phyloP scores from a whole-genome alignment of 352 stramenopile genomes.

The Pseudoperonospora humuli region DNA sequence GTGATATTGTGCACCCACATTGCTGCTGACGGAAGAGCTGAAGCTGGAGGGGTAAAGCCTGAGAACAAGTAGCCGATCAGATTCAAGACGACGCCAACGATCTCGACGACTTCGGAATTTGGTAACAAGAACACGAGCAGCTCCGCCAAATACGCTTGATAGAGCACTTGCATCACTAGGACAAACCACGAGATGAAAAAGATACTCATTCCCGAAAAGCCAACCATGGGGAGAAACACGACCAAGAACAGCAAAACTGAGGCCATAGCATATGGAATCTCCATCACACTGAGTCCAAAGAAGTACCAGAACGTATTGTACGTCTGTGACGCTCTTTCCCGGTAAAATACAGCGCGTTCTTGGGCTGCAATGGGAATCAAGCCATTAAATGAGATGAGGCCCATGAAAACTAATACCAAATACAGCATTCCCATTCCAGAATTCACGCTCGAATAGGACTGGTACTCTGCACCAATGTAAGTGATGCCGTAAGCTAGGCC shows the following conservation, averaged over 20 bases:
- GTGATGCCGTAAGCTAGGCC: slow-evolving; percentile 65
- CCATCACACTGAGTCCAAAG: slow-evolving; percentile 39
- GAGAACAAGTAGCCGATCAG: slow-evolving; percentile 48
- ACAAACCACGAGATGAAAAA: slow-evolving; percentile 55
- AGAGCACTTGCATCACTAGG: slow-evolving; percentile 35
- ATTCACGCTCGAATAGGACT: slow-evolving; percentile 39
- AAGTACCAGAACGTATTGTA: slow-evolving; percentile 84
- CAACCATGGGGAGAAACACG: slow-evolving; percentile 45
- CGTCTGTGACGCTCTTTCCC: slow-evolving; percentile 85
- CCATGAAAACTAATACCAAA: slow-evolving; percentile 62
- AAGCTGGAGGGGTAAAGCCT: slow-evolving; percentile 46
- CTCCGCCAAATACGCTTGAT: slow-evolving; percentile 44
- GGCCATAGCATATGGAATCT: slow-evolving; percentile 56
- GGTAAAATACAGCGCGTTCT: slow-evolving; percentile 89
- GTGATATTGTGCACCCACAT: slow-evolving; percentile 52
- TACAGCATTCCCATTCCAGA: slow-evolving; percentile 55
- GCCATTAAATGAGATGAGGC: slow-evolving; percentile 68
- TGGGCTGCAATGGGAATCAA: slow-evolving; percentile 69
- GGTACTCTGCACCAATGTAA: slow-evolving; percentile 30
- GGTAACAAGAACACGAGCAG: slow-evolving; percentile 39
- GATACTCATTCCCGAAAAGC: slow-evolving; percentile 31
- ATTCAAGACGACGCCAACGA: slow-evolving; percentile 32
- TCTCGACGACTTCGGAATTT: slow-evolving; percentile 28
- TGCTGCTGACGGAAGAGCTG: slow-evolving; percentile 40
- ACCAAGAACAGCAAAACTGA: slow-evolving; percentile 23